Evolutionary conservation across 768 basidiomycete genomes (phyloP).

Genomic region (Lentinula raphanica): DNA sequence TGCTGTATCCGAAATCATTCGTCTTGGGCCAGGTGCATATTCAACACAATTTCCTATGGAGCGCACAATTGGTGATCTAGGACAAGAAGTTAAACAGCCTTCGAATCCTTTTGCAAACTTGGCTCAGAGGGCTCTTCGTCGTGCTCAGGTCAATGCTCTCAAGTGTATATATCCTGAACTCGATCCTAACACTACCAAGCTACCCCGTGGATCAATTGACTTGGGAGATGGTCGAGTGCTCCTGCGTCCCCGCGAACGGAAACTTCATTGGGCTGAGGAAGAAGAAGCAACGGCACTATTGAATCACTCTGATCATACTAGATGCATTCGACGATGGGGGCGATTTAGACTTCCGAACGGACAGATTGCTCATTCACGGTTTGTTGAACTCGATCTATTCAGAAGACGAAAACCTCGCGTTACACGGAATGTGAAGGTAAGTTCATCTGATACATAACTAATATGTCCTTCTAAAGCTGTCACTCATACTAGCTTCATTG

Average conservation of each 20-base stretch:
- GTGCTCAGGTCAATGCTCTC: constrained; percentile 14
- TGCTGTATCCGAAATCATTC: constrained; percentile 10
- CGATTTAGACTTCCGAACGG: constrained; percentile 18
- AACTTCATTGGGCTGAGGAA: background rate
- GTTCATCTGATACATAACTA: background rate
- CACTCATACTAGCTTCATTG: background rate
- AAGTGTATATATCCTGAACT: constrained; percentile 14
- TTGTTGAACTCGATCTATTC: constrained; percentile 13
- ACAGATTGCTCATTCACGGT: constrained; percentile 14
- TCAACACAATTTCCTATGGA: constrained; percentile 17
- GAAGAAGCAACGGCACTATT: background rate
- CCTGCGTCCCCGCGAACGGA: constrained; percentile 4
- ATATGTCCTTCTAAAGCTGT: too few relatives aligned
- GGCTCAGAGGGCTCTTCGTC: constrained; percentile 11
- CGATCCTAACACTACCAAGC: background rate
- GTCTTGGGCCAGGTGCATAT: constrained; percentile 12
- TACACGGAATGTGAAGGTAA: constrained; percentile 18
- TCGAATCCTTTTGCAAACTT: constrained; percentile 19
- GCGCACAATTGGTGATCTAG: constrained; percentile 15
- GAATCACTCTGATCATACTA: background rate
- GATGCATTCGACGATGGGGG: constrained; percentile 13
- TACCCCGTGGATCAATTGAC: constrained; percentile 9
- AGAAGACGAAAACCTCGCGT: constrained; percentile 1
- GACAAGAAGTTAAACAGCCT: constrained; percentile 13
- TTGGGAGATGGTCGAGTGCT: constrained; percentile 14